A percentile compares a stretch with the other conserved stretches of the same genome.
Evolutionary conservation across 192 early-diverging fungal species (phyloP).

Genomic region (Thamnidium elegans): DNA sequence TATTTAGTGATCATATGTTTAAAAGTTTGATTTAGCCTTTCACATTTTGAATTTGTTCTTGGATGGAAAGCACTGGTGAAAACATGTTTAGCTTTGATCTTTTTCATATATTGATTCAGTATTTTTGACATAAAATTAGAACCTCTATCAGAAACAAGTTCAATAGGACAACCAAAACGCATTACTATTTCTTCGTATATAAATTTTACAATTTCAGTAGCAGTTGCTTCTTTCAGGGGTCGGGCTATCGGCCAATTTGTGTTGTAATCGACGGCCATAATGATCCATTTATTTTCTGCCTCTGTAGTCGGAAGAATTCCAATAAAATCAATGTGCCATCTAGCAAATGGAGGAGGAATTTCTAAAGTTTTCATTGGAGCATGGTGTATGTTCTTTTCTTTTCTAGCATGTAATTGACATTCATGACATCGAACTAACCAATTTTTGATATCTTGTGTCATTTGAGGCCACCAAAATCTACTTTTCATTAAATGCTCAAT

Average conservation of each 20-base stretch:
- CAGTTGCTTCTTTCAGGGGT: constrained; percentile 9
- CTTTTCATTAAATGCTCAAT: no score
- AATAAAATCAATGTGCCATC: constrained; percentile 17
- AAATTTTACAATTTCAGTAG: constrained; percentile 17
- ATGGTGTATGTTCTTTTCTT: no score
- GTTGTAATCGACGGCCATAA: constrained; percentile 25
- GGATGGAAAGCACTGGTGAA: constrained; percentile 21
- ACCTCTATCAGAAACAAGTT: constrained; percentile 26
- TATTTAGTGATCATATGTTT: constrained; percentile 5
- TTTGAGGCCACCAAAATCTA: no score
- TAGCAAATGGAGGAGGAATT: neutral
- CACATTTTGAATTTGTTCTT: constrained; percentile 26
- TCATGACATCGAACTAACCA: no score
- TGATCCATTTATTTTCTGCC: constrained; percentile 16
- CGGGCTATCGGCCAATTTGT: constrained; percentile 32
- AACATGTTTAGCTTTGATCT: constrained; percentile 8
- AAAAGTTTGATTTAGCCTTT: constrained; percentile 18
- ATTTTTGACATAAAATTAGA: constrained; percentile 24
- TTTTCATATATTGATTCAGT: neutral
- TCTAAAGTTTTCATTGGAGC: neutral
- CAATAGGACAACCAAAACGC: constrained; percentile 23
- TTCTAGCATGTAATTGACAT: no score
- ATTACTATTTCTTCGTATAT: no score
- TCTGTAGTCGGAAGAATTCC: neutral
- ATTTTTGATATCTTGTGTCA: no score